phyloP scores from a whole-genome alignment of 257 asterid species.

The Phtheirospermum japonicum region DNA sequence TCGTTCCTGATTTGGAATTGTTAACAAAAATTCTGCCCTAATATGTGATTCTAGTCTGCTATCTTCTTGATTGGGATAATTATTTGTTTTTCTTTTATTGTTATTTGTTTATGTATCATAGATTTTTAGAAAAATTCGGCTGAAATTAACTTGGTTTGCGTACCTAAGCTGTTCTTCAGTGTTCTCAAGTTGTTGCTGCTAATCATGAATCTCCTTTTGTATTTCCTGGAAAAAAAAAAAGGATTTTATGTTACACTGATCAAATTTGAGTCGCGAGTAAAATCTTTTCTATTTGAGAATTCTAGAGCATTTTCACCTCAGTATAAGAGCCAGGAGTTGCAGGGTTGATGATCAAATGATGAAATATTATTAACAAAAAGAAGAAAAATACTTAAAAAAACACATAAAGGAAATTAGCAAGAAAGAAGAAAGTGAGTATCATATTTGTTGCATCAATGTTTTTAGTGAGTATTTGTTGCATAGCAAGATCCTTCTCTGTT shows the following conservation, averaged over 20 bases:
- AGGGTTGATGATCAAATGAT: constrained; percentile 38
- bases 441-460: too few species aligned
- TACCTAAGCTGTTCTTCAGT: constrained; percentile 50
- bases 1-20: too few species aligned
- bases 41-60: too few species aligned
- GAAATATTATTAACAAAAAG: neutral
- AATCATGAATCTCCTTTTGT: constrained; percentile 45
- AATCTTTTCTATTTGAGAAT: neutral
- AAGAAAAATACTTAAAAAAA: neutral
- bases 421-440: neutral
- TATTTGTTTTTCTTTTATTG: neutral
- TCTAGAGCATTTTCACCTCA: constrained; percentile 37
- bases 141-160: neutral
- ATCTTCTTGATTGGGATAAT: too few species aligned
- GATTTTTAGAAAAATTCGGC: neutral
- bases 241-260: neutral
- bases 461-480: too few species aligned
- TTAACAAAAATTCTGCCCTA: too few species aligned
- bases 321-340: constrained; percentile 56
- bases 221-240: constrained; percentile 41
- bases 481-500: constrained; percentile 56
- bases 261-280: constrained; percentile 4
- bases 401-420: neutral
- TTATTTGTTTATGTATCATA: neutral
- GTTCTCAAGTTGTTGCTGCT: constrained; percentile 54